Evolutionary conservation across 2,329 filamentous ascomycete species (phyloP), one percentile per base, ranked within the genome.

Genomic region (Thelonectria blattea): DNA sequence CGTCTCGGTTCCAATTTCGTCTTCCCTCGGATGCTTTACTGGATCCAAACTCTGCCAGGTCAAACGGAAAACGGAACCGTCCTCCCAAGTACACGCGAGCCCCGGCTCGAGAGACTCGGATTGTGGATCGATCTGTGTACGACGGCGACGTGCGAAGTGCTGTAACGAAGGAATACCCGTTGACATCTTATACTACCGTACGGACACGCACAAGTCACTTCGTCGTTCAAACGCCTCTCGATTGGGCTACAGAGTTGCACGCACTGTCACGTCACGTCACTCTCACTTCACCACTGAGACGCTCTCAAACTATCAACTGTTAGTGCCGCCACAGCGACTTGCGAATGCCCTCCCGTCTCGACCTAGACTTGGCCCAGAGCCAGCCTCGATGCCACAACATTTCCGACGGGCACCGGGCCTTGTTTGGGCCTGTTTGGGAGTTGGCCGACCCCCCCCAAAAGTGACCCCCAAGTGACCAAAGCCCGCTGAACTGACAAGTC

Each of bases 291-390:
- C 56, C 42, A 52, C 30, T 27, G 41, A n/a, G n/a, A 39, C 47
- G 22, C 27, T 43, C 24, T 37, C n/a, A 37, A 42, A 32, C 47
- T 39, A 50, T 30, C 48, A 55, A 48, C 52, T 43, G 47, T 45
- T 56, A 60, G 58, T 60, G 52, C 58, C 58, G 47, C 58, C 52
- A 56, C 42, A 43, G 43, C 22, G 27, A 17, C 51, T 15, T 47
- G 4, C 43, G 34, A 43, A 37, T 20, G 51, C 27, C 20, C 20
- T 43, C 42, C 30, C 47, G 50, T n/a, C n/a, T n/a, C n/a, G n/a
- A 37, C n/a, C 30, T 45, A 49, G 34, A 41, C 51, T 37, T 51
- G 51, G 42, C 43, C 49, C 45, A 41, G 45, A 42, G 37, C 48
- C 30, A 52, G 45, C 56, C 56, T 22, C 45, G 32, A 56, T 42